phyloP scores from a whole-genome alignment of 2,329 filamentous ascomycete species.

The Scortechinia acanthostroma region DNA sequence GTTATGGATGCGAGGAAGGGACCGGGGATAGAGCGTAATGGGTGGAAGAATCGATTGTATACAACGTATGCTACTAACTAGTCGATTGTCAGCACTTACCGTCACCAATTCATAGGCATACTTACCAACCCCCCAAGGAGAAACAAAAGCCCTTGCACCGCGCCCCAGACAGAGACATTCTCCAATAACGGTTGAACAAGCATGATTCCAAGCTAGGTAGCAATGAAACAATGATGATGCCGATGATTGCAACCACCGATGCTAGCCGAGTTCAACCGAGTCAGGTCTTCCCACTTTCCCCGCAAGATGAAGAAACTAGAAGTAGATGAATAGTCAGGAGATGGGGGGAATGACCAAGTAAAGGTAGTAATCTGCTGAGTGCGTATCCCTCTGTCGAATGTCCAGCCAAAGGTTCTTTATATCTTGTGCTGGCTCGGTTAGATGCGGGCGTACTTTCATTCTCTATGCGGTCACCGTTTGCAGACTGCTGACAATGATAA shows the following conservation, averaged over 20 bases:
- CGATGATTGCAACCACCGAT: too few species aligned
- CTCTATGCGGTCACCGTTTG: too few species aligned
- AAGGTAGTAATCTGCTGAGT: too few species aligned
- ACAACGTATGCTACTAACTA: not conserved
- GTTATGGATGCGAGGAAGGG: not conserved
- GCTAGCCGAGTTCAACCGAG: not conserved
- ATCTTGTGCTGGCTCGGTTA: not conserved
- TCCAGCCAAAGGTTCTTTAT: too few species aligned
- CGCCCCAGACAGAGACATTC: not conserved
- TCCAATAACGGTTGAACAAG: not conserved
- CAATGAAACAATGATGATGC: not conserved
- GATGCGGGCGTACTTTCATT: not conserved
- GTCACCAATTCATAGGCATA: not conserved
- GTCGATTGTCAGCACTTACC: not conserved
- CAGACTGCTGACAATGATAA: too few species aligned
- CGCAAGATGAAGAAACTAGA: too few species aligned
- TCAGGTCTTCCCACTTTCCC: too few species aligned
- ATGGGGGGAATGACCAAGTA: too few species aligned
- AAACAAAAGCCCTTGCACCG: not conserved
- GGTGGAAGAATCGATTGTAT: not conserved
- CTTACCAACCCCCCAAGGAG: not conserved
- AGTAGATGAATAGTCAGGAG: too few species aligned
- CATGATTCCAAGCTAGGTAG: not conserved
- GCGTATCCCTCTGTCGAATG: too few species aligned
- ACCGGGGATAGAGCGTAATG: not conserved